phyloP scores from a whole-genome alignment of 176 grass and related monocot species.

The Canna indica region DNA sequence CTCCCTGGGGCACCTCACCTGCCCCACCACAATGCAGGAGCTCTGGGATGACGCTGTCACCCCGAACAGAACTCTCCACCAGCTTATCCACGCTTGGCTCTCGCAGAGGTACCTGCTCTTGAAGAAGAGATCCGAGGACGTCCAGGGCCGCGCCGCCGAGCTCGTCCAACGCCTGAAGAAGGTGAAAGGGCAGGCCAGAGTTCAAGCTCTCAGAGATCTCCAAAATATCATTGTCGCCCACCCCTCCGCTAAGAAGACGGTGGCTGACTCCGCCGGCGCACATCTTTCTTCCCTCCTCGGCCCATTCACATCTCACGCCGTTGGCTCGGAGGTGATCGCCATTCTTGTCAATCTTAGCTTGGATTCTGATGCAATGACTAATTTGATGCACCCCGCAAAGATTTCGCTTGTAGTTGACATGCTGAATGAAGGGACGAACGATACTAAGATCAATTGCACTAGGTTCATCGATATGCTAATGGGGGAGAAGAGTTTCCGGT shows the following conservation, averaged over 20 bases:
- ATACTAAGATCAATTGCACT: conserved; percentile 82
- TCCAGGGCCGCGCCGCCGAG: conserved; percentile 71
- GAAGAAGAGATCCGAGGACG: conserved; percentile 90
- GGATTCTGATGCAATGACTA: conserved; percentile 42
- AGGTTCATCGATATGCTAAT: conserved; percentile 62
- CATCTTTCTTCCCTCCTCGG: conserved; percentile 60
- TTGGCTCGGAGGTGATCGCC: conserved; percentile 77
- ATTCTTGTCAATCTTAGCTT: conserved; percentile 56
- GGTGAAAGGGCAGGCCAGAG: conserved; percentile 76
- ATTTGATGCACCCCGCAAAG: conserved; percentile 78
- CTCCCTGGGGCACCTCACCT: conserved; percentile 72
- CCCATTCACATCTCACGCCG: conserved; percentile 79
- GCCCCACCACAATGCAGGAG: conserved; percentile 98
- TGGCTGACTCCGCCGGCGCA: conserved; percentile 44
- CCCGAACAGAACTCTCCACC: conserved; percentile 75
- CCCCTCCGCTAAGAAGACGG: conserved; percentile 62
- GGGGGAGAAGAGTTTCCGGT: conserved; percentile 70
- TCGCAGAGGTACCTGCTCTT: conserved; percentile 56
- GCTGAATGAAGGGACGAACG: conserved; percentile 78
- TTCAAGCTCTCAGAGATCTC: conserved; percentile 59
- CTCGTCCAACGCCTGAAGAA: conserved; percentile 50
- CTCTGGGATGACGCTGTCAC: conserved; percentile 80
- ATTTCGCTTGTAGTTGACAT: conserved; percentile 81
- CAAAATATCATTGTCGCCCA: conserved; percentile 39
- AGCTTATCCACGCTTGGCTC: conserved; percentile 89